Base-by-base conservation (phyloP, 2,329 filamentous ascomycete species). In the Penicillium thymicola region DNA sequence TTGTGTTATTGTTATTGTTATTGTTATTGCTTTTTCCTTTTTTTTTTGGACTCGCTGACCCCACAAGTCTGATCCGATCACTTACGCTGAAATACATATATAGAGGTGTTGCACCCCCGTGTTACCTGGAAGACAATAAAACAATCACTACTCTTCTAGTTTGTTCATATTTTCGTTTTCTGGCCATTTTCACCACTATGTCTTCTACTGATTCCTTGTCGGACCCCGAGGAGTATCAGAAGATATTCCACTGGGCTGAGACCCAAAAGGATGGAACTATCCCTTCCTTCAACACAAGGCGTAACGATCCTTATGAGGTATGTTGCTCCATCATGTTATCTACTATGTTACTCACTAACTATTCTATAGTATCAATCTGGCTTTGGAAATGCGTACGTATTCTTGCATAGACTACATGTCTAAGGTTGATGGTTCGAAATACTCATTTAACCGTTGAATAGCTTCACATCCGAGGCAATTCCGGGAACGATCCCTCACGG, bases 221-320 rank as follows among this genome's bases (percentile, higher is more conserved):
- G 2, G 67, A 70, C 51, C 67, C 70, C 44, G 37, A 68, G 41
- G 77, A 81, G 42, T 81, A 81, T 60, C 78, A 81, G 52, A 78
- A 79, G 49, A 79, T 81, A 63, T 81, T 81, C 58, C 79, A 81
- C 65, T 85, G 83, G 82, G 82, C 82, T 0, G 81, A 83, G 65
- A 84, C 82, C n/a, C 82, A 85, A 61, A 78, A 84, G 64, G 77
- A 85, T 65, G 82, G 79, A 0, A 65, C 74, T 0, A 78, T 84
- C 27, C 82, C 81, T 11, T 83, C 81, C 0, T 85, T 85, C 61
- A 75, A 72, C 4, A 77, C 74, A 58, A 78, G 76, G 68, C 81
- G 71, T 70, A 85, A 82, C 60, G 80, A 82, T 65, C 80, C 80
- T 36, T 82, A 83, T 66, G 69, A 80, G 69, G 78, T 79, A 70